A percentile compares a stretch with the other conserved stretches of the same genome.
phyloP scores from a whole-genome alignment of 805 yeast genomes.

The Kuraishia hungarica region DNA sequence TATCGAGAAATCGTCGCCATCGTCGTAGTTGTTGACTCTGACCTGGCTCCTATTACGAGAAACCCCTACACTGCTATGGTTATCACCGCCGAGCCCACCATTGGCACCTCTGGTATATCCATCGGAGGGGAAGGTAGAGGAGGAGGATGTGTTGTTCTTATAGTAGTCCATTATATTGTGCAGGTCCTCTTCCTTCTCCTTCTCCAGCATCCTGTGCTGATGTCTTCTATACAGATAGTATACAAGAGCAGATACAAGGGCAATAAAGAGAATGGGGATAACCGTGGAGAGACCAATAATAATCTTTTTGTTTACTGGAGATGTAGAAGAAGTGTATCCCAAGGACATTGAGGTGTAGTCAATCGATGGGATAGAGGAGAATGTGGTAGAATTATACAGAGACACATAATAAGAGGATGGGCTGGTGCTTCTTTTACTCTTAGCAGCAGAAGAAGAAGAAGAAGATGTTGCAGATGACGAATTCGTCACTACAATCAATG shows the following conservation, averaged over 20 bases:
- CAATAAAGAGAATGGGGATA: slow-evolving; percentile 30
- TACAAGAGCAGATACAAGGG: slow-evolving; percentile 22
- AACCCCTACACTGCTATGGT: slow-evolving; percentile 1
- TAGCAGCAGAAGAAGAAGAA: not conserved
- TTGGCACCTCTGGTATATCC: slow-evolving; percentile 1
- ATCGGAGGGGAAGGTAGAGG: slow-evolving; percentile 1
- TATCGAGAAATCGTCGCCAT: slow-evolving; percentile 37
- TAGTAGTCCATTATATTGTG: slow-evolving; percentile 23
- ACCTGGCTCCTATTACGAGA: slow-evolving; percentile 14
- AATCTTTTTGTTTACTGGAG: slow-evolving; percentile 15
- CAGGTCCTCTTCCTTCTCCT: slow-evolving; percentile 19
- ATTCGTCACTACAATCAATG: slow-evolving; percentile 34
- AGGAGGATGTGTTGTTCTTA: slow-evolving; percentile 5
- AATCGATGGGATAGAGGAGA: slow-evolving; percentile 23
- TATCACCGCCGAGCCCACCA: not conserved
- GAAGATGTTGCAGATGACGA: slow-evolving; percentile 4
- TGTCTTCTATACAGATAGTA: slow-evolving; percentile 19
- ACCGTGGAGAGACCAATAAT: slow-evolving; percentile 39
- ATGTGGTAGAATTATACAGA: slow-evolving; percentile 31
- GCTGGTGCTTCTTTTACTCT: slow-evolving; percentile 13
- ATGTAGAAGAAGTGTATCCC: slow-evolving; percentile 6
- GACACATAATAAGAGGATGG: slow-evolving; percentile 21
- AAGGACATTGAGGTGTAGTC: slow-evolving; percentile 19
- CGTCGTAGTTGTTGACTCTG: slow-evolving; percentile 21
- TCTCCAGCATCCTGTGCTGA: slow-evolving; percentile 16